Base-by-base conservation (phyloP, 805 yeast species). In the Starmerella geochares region DNA sequence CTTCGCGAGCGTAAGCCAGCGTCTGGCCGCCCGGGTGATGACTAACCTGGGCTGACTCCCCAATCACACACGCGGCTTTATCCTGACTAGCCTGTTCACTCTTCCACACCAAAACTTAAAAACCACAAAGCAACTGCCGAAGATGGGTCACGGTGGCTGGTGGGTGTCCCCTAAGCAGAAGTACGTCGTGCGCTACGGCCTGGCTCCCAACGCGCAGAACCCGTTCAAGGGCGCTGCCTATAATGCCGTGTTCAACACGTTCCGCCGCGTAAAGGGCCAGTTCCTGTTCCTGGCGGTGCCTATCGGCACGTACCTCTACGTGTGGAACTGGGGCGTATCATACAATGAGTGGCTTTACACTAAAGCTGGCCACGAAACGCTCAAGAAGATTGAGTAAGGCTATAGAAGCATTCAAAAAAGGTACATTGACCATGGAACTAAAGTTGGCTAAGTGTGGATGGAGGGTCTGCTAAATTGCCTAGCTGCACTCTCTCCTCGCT, bases 281-380 rank as follows among this genome's bases (percentile, higher is more conserved):
- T 77, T 80, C 54, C 71, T 90, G 60, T 90, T 73, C 72, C 71
- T 90, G 52, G 70, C 77, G 48, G 65, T 86, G 58, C 98, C 98
- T 59, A 86, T 77, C 58, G 73, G 79, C 51, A 68, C 85, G 58
- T 81, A 85, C 65, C 86, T 90, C 84, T 80, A 79, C 68, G 71
- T 90, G 72, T 86, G 95, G 95, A 79, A 78, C 57, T 70, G 75
- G 66, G 88, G 94, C 59, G 80, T 86, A 73, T 87, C 83, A 66
- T 87, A 87, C 79, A 70, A 90, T 72, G 90, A 80, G 67, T 88
- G 74, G 79, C 77, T 90, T 68, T 90, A 90, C 78, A 87, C 96
- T 71, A 90, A 90, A 77, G 97, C 85, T 58, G 98, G 98, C 69
- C 86, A 88, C 75, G 90, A 83, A 75, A 95, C 90, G 67, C 78